These are phyloP conservation scores for Exophiala aquamarina DNA, from an alignment of 2,329 filamentous ascomycete genomes.

Conservation along the genomic window DNA sequence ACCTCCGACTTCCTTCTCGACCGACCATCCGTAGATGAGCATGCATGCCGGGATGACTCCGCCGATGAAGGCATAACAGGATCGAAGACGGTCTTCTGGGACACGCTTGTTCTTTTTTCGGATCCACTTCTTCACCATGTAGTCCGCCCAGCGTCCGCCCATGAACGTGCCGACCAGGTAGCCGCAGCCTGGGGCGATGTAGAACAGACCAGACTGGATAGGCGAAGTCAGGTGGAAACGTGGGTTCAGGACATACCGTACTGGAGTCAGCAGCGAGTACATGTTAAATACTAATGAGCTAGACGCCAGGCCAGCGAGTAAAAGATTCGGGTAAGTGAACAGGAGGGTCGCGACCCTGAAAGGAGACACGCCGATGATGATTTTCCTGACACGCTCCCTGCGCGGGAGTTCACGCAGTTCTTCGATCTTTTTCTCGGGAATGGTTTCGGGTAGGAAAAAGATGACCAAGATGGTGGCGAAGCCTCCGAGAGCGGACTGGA, in stretches of 20 bases:
- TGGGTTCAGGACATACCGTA: slow-evolving; percentile 72
- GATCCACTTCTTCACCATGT: slow-evolving; percentile 65
- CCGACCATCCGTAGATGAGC: slow-evolving; percentile 67
- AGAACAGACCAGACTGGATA: slow-evolving; percentile 69
- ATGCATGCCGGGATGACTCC: slow-evolving; percentile 62
- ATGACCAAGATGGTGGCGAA: slow-evolving; percentile 59
- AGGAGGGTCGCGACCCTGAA: slow-evolving; percentile 60
- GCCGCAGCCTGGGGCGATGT: slow-evolving; percentile 69
- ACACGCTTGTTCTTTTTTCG: slow-evolving; percentile 59
- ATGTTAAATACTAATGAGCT: slow-evolving; percentile 73
- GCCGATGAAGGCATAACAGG: slow-evolving; percentile 58
- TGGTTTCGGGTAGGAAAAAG: slow-evolving; percentile 71
- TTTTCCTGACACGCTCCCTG: slow-evolving; percentile 50
- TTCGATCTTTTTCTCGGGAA: slow-evolving; percentile 62
- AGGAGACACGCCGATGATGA: slow-evolving; percentile 67
- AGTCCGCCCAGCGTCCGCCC: slow-evolving; percentile 71
- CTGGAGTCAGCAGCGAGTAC: slow-evolving; percentile 66
- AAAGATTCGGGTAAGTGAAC: slow-evolving; percentile 68
- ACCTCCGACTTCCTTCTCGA: slow-evolving; percentile 56
- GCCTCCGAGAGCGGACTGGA: slow-evolving; percentile 69
- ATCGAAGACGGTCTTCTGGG: slow-evolving; percentile 67
- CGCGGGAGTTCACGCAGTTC: slow-evolving; percentile 58
- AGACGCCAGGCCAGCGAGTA: slow-evolving; percentile 61
- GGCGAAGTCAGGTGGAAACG: slow-evolving; percentile 68
- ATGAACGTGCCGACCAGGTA: slow-evolving; percentile 69